Evolutionary conservation across 176 grass and related monocot genomes (phyloP).

Genomic region (Carex myosuroides): DNA sequence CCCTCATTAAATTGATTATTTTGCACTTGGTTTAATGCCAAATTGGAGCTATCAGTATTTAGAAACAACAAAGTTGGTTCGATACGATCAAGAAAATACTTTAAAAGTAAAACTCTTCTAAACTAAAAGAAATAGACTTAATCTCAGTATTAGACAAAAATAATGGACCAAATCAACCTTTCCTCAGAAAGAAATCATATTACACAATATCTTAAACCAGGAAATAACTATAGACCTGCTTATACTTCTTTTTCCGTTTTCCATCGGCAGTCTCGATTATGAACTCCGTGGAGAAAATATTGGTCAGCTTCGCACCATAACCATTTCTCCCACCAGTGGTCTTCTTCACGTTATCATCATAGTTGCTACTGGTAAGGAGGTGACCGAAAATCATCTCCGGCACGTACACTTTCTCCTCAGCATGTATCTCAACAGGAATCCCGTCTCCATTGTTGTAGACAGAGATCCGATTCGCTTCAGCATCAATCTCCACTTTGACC

Average conservation of each 20-base stretch:
- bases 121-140: not conserved
- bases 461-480: conserved; percentile 40
- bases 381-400: conserved; percentile 95
- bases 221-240: conserved; percentile 39
- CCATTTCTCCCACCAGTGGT: conserved; percentile 95
- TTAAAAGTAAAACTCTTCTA: not conserved
- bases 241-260: conserved; percentile 61
- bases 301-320: conserved; percentile 88
- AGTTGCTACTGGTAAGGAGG: conserved; percentile 96
- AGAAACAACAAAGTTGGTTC: not conserved
- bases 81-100: not conserved
- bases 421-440: conserved; percentile 80
- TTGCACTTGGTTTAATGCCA: not conserved
- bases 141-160: not conserved
- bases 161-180: not conserved
- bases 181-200: not conserved
- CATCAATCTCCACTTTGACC: conserved; percentile 76
- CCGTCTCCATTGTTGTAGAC: conserved; percentile 84
- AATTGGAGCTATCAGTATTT: not conserved
- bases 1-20: not conserved
- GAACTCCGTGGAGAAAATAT: conserved; percentile 97
- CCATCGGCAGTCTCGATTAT: conserved; percentile 78
- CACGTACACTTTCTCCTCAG: conserved; percentile 84
- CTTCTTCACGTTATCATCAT: conserved; percentile 77
- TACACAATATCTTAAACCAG: not conserved